phyloP scores from a whole-genome alignment of 164 flowering plant genomes.

The Magnolia officinalis region DNA sequence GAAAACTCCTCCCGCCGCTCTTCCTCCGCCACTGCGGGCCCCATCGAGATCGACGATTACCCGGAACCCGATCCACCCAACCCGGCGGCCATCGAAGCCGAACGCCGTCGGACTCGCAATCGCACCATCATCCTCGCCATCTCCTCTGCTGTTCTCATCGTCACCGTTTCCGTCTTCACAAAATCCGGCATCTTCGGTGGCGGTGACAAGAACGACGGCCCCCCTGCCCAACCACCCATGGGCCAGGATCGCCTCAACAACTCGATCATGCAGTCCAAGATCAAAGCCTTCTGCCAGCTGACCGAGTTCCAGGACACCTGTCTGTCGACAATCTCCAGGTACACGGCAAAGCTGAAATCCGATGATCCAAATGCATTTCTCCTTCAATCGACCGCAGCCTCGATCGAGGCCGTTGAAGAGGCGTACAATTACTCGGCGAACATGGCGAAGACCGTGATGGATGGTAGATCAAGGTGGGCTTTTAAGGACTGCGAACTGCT shows the following conservation, averaged over 20 bases:
- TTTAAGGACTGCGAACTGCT: constrained; percentile 37
- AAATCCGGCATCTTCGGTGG: neutral
- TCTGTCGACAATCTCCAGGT: neutral
- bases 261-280: neutral
- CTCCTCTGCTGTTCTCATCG: neutral
- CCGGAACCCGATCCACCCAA: neutral
- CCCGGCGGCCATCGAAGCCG: neutral
- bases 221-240: neutral
- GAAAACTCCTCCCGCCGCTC: neutral
- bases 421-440: neutral
- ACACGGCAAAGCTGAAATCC: neutral
- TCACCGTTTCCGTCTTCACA: neutral
- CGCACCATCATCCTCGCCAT: neutral
- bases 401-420: neutral
- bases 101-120: neutral
- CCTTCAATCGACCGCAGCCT: neutral
- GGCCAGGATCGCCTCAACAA: neutral
- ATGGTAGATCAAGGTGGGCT: neutral
- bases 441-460: neutral
- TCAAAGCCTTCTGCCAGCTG: neutral
- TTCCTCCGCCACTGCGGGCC: neutral
- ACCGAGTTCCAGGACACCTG: neutral
- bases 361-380: neutral
- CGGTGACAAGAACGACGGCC: neutral
- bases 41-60: neutral